These are phyloP conservation scores for Stagonosporopsis vannaccii DNA, from an alignment of 2,329 filamentous ascomycete species.

Conservation along the genomic window DNA sequence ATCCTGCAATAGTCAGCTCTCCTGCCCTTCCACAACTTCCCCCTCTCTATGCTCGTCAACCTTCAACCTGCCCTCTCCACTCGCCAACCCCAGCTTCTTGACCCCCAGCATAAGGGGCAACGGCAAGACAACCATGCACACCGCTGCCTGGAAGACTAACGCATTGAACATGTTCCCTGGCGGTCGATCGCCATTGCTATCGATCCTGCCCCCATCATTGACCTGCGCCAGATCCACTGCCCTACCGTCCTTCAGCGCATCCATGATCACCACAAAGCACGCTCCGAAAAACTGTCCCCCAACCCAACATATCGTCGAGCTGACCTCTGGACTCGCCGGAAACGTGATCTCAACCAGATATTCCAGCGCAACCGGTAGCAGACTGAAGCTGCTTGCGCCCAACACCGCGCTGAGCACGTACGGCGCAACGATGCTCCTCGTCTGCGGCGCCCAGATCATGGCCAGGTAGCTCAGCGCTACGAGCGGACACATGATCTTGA, in stretches of 20 bases:
- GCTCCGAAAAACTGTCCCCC: conserved; percentile 86
- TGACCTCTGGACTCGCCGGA: conserved; percentile 85
- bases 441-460: conserved; percentile 81
- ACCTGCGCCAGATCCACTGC: conserved; percentile 39
- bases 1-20: conserved; percentile 32
- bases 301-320: conserved; percentile 82
- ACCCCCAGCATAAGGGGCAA: conserved; percentile 73
- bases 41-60: conserved; percentile 42
- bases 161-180: conserved; percentile 76
- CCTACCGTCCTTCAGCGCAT: conserved; percentile 67
- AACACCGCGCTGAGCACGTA: conserved; percentile 79
- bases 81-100: conserved; percentile 63
- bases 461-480: conserved; percentile 76
- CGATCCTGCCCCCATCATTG: conserved; percentile 32
- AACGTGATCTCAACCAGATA: conserved; percentile 87
- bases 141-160: conserved; percentile 79
- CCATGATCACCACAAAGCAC: conserved; percentile 82
- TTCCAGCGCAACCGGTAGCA: conserved; percentile 87
- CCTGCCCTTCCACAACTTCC: conserved; percentile 21
- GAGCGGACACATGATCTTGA: conserved; percentile 78
- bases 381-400: conserved; percentile 78
- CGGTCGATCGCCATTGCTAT: conserved; percentile 52
- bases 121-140: conserved; percentile 71
- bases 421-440: conserved; percentile 67
- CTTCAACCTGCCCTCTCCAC: conserved; percentile 40